Conservation (phyloP, 371 early-diverging fungal genomes). For the Apophysomyces sp. region DNA sequence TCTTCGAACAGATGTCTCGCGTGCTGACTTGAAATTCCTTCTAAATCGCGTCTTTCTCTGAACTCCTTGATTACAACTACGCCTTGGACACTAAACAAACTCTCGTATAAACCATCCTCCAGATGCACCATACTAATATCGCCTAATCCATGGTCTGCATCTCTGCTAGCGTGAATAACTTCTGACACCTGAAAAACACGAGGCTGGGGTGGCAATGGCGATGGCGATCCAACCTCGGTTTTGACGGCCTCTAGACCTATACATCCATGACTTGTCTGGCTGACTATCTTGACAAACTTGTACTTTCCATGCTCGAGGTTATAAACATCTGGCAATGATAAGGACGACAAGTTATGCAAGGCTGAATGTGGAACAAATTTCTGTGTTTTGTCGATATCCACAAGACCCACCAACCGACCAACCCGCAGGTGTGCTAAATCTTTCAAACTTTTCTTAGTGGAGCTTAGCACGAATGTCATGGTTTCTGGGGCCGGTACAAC, state of each 20-base stretch:
- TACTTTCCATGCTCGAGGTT: neutral
- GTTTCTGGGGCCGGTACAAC: neutral
- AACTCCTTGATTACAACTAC: conserved; percentile 22
- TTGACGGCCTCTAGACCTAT: neutral
- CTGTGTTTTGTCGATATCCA: neutral
- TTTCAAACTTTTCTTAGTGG: neutral
- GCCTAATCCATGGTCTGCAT: neutral
- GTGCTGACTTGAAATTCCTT: neutral
- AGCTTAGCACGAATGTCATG: neutral
- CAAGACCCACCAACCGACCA: conserved; percentile 1
- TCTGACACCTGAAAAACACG: neutral
- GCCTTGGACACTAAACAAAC: conserved; percentile 16
- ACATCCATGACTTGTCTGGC: neutral
- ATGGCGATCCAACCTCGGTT: neutral
- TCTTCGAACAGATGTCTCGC: neutral
- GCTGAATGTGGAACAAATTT: neutral
- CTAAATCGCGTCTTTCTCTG: neutral
- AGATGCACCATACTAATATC: neutral
- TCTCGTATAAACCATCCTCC: neutral
- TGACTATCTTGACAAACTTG: neutral
- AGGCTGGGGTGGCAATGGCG: neutral
- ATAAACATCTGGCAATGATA: neutral
- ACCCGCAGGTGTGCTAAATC: neutral
- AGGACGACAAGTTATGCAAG: neutral
- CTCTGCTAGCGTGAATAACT: neutral